phyloP scores from a whole-genome alignment of 495 filamentous ascomycete genomes.

The Talaromyces liani region DNA sequence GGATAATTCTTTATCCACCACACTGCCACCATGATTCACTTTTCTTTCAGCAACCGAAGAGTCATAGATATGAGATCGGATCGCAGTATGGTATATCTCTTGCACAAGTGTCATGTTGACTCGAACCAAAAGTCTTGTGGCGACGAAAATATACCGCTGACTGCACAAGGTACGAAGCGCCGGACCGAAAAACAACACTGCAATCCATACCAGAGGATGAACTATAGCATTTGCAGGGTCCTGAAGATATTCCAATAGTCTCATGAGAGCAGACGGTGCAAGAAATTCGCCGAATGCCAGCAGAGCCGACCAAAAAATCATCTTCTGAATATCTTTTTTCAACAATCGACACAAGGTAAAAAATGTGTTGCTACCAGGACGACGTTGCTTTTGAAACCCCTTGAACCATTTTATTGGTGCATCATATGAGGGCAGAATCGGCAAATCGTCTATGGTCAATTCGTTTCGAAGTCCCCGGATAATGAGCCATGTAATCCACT shows the following conservation, averaged over 20 bases:
- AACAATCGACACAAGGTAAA: slow-evolving; percentile 32
- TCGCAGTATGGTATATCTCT: slow-evolving; percentile 43
- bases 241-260: slow-evolving; percentile 28
- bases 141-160: slow-evolving; percentile 43
- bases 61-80: slow-evolving; percentile 28
- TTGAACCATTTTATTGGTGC: slow-evolving; percentile 34
- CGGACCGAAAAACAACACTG: slow-evolving; percentile 37
- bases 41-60: slow-evolving; percentile 11
- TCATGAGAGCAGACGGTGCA: slow-evolving; percentile 37
- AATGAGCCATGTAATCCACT: slow-evolving; percentile 41
- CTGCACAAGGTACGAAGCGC: slow-evolving; percentile 31
- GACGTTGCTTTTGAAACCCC: slow-evolving; percentile 28
- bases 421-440: slow-evolving; percentile 42
- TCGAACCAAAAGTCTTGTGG: slow-evolving; percentile 37
- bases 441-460: slow-evolving; percentile 38
- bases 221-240: slow-evolving; percentile 22
- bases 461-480: slow-evolving; percentile 32
- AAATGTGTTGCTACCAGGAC: slow-evolving; percentile 30
- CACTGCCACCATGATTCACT: slow-evolving; percentile 8
- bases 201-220: slow-evolving; percentile 37
- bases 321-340: slow-evolving; percentile 26
- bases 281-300: slow-evolving; percentile 31
- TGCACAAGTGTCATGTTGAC: slow-evolving; percentile 40
- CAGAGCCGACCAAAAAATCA: slow-evolving; percentile 27
- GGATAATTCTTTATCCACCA: slow-evolving; percentile 17